Evolutionary conservation across 345 rosid genomes (phyloP).

Genomic region (Adansonia digitata): DNA sequence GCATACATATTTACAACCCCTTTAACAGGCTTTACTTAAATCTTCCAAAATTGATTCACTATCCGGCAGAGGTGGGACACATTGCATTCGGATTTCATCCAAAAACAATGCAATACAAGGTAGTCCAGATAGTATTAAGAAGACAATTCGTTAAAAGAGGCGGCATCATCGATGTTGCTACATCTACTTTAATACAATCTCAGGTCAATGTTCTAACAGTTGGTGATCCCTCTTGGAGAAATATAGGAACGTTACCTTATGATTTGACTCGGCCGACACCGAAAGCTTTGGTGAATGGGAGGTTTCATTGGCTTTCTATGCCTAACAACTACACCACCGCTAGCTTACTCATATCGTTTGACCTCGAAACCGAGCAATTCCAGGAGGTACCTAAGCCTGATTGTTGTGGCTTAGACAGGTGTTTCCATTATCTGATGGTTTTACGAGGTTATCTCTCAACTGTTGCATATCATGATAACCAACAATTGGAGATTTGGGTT

Average conservation of each 20-base stretch:
- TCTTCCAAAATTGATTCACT: constrained; percentile 35
- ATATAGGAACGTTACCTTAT: constrained; percentile 54
- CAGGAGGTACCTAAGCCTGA: constrained; percentile 70
- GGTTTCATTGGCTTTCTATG: constrained; percentile 68
- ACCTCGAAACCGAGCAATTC: constrained; percentile 66
- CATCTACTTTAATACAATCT: constrained; percentile 22
- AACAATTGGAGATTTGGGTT: constrained; percentile 76
- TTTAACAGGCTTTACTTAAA: constrained; percentile 16
- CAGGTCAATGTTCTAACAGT: constrained; percentile 52
- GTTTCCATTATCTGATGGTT: constrained; percentile 46
- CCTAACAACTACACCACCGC: constrained; percentile 54
- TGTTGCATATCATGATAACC: constrained; percentile 51
- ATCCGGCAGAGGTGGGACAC: constrained; percentile 36
- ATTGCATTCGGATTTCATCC: constrained; percentile 57
- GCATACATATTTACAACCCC: constrained; percentile 42
- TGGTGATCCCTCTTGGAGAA: constrained; percentile 51
- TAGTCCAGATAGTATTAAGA: constrained; percentile 45
- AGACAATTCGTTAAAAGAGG: constrained; percentile 23
- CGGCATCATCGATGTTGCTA: constrained; percentile 12
- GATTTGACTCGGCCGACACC: constrained; percentile 48
- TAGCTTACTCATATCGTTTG: constrained; percentile 62
- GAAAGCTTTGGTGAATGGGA: constrained; percentile 64
- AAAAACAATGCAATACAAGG: constrained; percentile 44
- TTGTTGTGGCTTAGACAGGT: constrained; percentile 49
- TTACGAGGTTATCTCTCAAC: constrained; percentile 58